A percentile compares a stretch with the other conserved stretches of the same genome.
These are phyloP conservation scores for Musa acuminata DNA, from an alignment of 176 grass and related monocot genomes.

Conservation along the genomic window DNA sequence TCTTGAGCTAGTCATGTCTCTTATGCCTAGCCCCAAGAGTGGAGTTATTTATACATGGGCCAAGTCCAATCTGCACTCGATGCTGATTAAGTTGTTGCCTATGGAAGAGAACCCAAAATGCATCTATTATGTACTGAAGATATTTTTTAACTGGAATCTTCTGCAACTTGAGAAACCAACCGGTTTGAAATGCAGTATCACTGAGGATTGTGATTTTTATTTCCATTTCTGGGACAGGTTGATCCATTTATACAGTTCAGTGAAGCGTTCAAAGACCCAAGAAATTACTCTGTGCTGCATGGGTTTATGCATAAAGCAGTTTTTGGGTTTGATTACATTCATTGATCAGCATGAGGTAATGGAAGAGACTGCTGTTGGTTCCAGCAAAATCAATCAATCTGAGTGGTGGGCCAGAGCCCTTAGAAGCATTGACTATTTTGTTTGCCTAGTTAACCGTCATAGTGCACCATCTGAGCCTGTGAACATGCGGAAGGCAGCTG, in stretches of 20 bases:
- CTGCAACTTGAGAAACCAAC: constrained; percentile 26
- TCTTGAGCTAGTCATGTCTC: constrained; percentile 53
- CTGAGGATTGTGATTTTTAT: constrained; percentile 35
- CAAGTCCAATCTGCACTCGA: constrained; percentile 38
- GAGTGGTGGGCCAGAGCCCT: constrained; percentile 29
- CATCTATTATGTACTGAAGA: constrained; percentile 72
- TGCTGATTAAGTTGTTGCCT: constrained; percentile 53
- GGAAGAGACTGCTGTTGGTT: constrained; percentile 22
- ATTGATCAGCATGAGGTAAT: constrained; percentile 19
- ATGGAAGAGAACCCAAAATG: constrained; percentile 80
- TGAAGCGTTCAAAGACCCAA: constrained; percentile 60
- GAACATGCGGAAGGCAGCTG: constrained; percentile 60
- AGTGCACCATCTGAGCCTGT: constrained; percentile 72
- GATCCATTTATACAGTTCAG: constrained; percentile 51
- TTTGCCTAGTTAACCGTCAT: constrained; percentile 49
- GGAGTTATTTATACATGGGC: constrained; percentile 58
- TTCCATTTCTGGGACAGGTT: constrained; percentile 73
- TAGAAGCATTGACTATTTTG: constrained; percentile 46
- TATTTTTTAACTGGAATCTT: constrained; percentile 73
- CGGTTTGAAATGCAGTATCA: constrained; percentile 25
- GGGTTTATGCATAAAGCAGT: constrained; percentile 76
- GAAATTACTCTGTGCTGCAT: constrained; percentile 85
- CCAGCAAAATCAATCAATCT: constrained; percentile 24
- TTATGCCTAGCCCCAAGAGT: constrained; percentile 32
- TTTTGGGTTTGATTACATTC: constrained; percentile 43